Conservation (phyloP, 1,139 yeast genomes). For the Kurtzmaniella quercitrusa region DNA sequence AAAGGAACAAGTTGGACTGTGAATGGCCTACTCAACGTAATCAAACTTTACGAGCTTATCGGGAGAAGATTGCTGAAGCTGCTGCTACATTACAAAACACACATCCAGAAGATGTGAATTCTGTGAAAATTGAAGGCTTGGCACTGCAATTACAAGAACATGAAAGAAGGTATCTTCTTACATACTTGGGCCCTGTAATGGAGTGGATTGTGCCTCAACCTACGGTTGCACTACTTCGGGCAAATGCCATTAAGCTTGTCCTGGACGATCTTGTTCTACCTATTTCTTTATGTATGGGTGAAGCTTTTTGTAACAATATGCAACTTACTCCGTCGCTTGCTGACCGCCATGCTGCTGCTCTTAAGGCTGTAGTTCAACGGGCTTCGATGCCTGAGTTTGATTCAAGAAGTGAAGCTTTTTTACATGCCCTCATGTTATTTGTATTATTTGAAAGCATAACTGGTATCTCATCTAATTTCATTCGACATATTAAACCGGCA, state of each 20-base stretch:
- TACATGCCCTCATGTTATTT: not conserved
- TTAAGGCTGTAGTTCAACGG: not conserved
- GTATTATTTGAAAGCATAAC: not conserved
- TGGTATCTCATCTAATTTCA: not conserved
- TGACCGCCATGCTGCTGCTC: not conserved
- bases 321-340: not conserved
- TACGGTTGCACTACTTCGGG: not conserved
- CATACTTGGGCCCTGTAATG: not conserved
- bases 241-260: not conserved
- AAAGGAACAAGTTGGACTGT: constrained; percentile 16
- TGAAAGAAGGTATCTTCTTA: not conserved
- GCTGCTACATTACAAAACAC: not conserved
- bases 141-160: not conserved
- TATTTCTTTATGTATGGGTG: not conserved
- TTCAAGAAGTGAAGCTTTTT: not conserved
- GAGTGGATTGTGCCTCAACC: not conserved
- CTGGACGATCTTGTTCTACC: not conserved
- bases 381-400: constrained; percentile 1
- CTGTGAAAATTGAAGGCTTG: not conserved
- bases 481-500: not conserved
- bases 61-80: not conserved
- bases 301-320: not conserved
- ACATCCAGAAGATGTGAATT: not conserved
- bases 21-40: constrained; percentile 32
- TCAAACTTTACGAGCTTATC: constrained; percentile 17